phyloP scores from a whole-genome alignment of 2,329 filamentous ascomycete species.

The Colletotrichum liriopes region DNA sequence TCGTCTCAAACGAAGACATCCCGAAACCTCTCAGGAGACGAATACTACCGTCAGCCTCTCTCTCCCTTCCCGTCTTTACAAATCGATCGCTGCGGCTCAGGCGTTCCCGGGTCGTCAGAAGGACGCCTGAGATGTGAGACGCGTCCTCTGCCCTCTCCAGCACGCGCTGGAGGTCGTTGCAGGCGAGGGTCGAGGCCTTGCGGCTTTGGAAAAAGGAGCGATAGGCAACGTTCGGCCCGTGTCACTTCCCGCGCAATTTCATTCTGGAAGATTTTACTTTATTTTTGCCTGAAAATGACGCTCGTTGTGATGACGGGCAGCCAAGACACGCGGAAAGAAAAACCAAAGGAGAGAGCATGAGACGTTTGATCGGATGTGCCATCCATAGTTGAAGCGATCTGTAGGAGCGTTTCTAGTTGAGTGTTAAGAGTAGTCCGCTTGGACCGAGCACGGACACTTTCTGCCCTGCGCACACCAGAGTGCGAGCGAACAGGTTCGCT shows the following conservation, averaged over 20 bases:
- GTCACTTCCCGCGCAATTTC: no score
- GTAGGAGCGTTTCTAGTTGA: conserved; percentile 26
- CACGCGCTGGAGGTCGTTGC: conserved; percentile 1
- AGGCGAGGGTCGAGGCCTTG: no score
- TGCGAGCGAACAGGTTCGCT: neutral
- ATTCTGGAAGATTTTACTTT: no score
- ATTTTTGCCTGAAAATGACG: neutral
- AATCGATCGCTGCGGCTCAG: neutral
- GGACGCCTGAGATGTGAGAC: neutral
- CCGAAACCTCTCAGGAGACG: conserved; percentile 19
- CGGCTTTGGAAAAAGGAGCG: neutral
- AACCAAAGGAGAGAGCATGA: neutral
- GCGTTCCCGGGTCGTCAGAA: neutral
- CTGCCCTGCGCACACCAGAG: neutral
- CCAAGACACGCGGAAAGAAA: neutral
- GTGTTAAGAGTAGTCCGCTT: conserved; percentile 16
- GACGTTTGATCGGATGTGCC: conserved; percentile 41
- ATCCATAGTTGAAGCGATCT: conserved; percentile 28
- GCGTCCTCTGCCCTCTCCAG: neutral
- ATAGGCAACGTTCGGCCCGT: neutral
- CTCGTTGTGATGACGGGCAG: neutral
- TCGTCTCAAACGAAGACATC: conserved; percentile 26
- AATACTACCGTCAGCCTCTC: neutral
- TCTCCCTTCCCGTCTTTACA: neutral
- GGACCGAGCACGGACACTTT: conserved; percentile 38